Conservation (phyloP, 1,139 yeast species). For the Taphrina confusa region DNA sequence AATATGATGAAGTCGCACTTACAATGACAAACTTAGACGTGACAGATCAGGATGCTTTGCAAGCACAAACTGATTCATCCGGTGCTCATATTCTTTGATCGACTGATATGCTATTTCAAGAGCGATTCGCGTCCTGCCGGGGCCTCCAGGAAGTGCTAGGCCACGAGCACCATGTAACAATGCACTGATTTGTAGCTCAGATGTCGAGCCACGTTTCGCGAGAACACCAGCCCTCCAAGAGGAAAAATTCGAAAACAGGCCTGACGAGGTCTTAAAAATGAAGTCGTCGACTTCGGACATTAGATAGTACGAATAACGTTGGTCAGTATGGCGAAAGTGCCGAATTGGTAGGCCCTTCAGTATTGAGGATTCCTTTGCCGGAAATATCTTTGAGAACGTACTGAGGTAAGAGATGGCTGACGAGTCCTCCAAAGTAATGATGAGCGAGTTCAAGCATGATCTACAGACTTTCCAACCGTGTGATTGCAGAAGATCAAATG, state of each 20-base stretch:
- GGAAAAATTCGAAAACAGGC: constrained; percentile 1
- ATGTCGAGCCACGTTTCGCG: constrained; percentile 16
- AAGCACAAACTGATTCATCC: constrained; percentile 9
- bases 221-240: constrained; percentile 11
- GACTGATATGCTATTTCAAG: constrained; percentile 10
- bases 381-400: constrained; percentile 14
- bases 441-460: background rate
- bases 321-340: background rate
- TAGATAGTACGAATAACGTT: background rate
- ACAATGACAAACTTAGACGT: background rate
- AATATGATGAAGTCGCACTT: too few relatives aligned
- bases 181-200: constrained; percentile 19
- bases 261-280: background rate
- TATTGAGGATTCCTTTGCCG: background rate
- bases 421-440: background rate
- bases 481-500: constrained; percentile 5
- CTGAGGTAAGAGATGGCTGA: constrained; percentile 1
- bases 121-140: constrained; percentile 16
- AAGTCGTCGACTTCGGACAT: background rate
- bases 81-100: constrained; percentile 22
- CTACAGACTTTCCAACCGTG: constrained; percentile 27
- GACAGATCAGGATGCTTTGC: constrained; percentile 10
- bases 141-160: constrained; percentile 18
- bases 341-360: background rate
- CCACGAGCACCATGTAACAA: constrained; percentile 20